Conservation (phyloP, 495 filamentous ascomycete genomes). For the Pyrenula massariospora region DNA sequence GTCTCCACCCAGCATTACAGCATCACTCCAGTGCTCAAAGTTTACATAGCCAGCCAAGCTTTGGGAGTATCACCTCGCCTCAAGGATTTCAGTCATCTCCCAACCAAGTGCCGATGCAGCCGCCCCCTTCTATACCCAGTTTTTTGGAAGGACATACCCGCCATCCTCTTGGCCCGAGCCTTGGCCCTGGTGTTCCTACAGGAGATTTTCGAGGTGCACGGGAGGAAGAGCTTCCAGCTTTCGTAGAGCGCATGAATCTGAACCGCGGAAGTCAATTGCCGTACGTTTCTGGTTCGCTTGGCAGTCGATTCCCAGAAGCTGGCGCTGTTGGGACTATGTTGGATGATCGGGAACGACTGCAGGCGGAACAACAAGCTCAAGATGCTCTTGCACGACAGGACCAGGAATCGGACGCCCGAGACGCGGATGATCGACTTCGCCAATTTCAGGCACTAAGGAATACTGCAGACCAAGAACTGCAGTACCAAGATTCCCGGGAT, state of each 20-base stretch:
- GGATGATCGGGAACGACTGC: conserved; percentile 47
- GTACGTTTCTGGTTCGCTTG: conserved; percentile 37
- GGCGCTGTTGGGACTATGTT: conserved; percentile 35
- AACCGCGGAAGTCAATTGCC: conserved; percentile 38
- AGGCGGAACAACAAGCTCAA: conserved; percentile 52
- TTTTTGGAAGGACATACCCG: conserved; percentile 58
- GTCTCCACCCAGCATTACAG: conserved; percentile 51
- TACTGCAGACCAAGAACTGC: conserved; percentile 22
- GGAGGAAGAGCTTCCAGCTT: conserved; percentile 48
- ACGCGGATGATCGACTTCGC: conserved; percentile 46
- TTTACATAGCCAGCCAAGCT: conserved; percentile 90
- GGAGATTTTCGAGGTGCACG: conserved; percentile 32
- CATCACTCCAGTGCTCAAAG: conserved; percentile 93
- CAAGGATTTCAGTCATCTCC: conserved; percentile 62
- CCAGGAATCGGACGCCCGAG: conserved; percentile 37
- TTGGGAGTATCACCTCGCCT: conserved; percentile 83
- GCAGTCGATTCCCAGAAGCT: conserved; percentile 10
- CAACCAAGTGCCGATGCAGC: conserved; percentile 55
- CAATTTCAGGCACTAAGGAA: conserved; percentile 51
- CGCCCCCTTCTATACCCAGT: conserved; percentile 41
- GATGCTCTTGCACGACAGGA: conserved; percentile 32
- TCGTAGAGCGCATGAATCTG: conserved; percentile 49
- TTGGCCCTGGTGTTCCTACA: conserved; percentile 36
- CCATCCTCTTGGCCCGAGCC: conserved; percentile 24
- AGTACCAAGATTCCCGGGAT: not conserved